Conservation (phyloP, 2,329 filamentous ascomycete genomes). For the Truncatella angustata region DNA sequence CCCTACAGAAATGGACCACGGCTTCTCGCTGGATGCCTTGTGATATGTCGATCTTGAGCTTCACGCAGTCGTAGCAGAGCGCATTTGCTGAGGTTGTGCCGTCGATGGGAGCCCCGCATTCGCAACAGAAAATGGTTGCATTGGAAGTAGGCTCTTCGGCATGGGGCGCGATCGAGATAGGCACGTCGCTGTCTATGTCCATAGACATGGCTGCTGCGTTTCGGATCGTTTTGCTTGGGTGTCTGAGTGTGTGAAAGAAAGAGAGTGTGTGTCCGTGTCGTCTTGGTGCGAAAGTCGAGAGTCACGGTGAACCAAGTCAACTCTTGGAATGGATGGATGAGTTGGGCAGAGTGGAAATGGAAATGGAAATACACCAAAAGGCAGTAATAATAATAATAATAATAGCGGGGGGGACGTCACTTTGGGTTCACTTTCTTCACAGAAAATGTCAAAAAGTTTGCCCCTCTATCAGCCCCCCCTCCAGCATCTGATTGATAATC, state of each 20-base stretch:
- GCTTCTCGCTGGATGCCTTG: slow-evolving; percentile 88
- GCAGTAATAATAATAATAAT: too few relatives aligned
- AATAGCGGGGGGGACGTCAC: slow-evolving; percentile 8
- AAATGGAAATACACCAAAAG: too few relatives aligned
- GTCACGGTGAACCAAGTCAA: too few relatives aligned
- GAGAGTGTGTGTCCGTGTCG: too few relatives aligned
- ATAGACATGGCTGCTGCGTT: slow-evolving; percentile 1
- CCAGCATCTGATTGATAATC: slow-evolving; percentile 11
- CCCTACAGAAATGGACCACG: slow-evolving; percentile 84
- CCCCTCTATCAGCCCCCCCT: too few relatives aligned
- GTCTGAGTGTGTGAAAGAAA: too few relatives aligned
- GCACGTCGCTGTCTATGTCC: slow-evolving; percentile 8
- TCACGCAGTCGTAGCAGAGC: slow-evolving; percentile 94
- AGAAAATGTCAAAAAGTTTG: slow-evolving; percentile 10
- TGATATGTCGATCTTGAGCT: slow-evolving; percentile 90
- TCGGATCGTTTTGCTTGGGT: not conserved
- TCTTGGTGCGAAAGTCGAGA: too few relatives aligned
- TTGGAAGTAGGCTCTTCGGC: not conserved
- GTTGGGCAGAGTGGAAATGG: too few relatives aligned
- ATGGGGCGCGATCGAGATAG: slow-evolving; percentile 8
- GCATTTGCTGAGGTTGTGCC: slow-evolving; percentile 83
- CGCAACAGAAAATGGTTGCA: slow-evolving; percentile 82
- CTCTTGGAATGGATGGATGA: too few relatives aligned
- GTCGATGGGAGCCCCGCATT: slow-evolving; percentile 94
- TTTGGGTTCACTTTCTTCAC: not conserved